Evolutionary conservation across 2,329 filamentous ascomycete species (phyloP), one percentile per base, ranked within the genome.

Genomic region (Aspergillus calidoustus): DNA sequence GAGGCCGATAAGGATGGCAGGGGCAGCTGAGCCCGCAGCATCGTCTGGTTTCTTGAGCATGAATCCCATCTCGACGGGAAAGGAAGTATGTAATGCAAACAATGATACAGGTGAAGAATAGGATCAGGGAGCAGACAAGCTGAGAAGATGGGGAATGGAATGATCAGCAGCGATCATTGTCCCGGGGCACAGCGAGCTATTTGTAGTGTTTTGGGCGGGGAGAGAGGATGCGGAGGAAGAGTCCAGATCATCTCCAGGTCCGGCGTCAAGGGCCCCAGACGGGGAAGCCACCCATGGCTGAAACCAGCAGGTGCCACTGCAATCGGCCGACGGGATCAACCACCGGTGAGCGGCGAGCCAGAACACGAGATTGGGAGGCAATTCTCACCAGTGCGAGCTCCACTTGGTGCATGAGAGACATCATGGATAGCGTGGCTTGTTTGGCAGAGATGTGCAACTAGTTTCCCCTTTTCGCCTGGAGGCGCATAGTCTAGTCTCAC

Each of bases 1-100:
- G 54, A 83, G 80, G 67, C 84, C 85, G 73, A 87, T 83, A 15
- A 85, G 43, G 67, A 84, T 83, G 56, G 82, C 81, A 49, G 81
- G 82, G 67, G 76, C 72, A 34, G 82, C 78, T 52, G 79, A 79
- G 64, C 82, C 82, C 31, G 74, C 70, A 48, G 79, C 77, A 70
- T 81, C 77, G 54, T 76, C 75, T 17, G 81, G 82, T 65, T 79
- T 81, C 66, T 76, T 80, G 65, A 83, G 64, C 54, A 74, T 67
- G 67, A 82, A 68, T 68, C 74, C 74, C 81, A 82, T 82, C 49
- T 62, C 25, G 48, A 57, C 22, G 44, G 22, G 28, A 38, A n/a
- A 52, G 28, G 22, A 43, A 41, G 17, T 51, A 19, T 19, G 19
- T 19, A 19, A 19, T 19, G 30, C 22, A 19, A 52, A 38, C 17